A percentile compares a stretch with the other conserved stretches of the same genome.
phyloP scores from a whole-genome alignment of 176 grass and related monocot genomes.

The Microstegium vimineum region DNA sequence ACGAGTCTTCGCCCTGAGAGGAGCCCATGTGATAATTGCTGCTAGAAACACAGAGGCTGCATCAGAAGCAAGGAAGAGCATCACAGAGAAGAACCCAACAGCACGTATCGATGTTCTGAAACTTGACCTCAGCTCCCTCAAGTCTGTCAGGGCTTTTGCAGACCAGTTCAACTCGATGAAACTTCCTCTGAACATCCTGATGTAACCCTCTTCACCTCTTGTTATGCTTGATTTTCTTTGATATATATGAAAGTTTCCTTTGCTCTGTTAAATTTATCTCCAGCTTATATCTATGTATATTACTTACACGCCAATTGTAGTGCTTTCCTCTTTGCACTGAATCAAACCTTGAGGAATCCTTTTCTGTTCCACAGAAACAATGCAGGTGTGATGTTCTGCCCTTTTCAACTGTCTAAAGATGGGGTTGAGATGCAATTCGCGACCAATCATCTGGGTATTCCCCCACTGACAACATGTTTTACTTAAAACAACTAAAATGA shows the following conservation, averaged over 20 bases:
- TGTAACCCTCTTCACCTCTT: slow-evolving; percentile 53
- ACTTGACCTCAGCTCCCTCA: slow-evolving; percentile 93
- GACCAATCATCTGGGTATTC: slow-evolving; percentile 91
- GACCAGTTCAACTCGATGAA: slow-evolving; percentile 73
- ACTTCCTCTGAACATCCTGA: slow-evolving; percentile 89
- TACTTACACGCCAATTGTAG: not conserved
- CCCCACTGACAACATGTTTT: not conserved
- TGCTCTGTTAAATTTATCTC: not conserved
- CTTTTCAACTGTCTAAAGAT: slow-evolving; percentile 83
- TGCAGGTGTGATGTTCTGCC: slow-evolving; percentile 95
- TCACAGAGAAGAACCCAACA: slow-evolving; percentile 42
- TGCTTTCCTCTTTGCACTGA: slow-evolving; percentile 3
- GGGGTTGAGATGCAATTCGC: slow-evolving; percentile 89
- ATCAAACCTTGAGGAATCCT: slow-evolving; percentile 1
- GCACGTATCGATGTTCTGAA: slow-evolving; percentile 58
- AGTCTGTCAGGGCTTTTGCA: slow-evolving; percentile 65
- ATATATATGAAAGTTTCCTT: not conserved
- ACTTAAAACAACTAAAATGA: not conserved
- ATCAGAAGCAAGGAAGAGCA: slow-evolving; percentile 49
- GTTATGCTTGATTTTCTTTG: not conserved
- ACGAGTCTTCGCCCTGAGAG: slow-evolving; percentile 77
- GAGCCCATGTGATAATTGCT: slow-evolving; percentile 85
- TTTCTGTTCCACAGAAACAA: slow-evolving; percentile 71
- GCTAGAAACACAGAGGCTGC: slow-evolving; percentile 94
- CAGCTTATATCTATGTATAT: not conserved